Evolutionary conservation across 345 rosid genomes (phyloP), one percentile per base, ranked within the genome.

Genomic region (Citrus australasica): DNA sequence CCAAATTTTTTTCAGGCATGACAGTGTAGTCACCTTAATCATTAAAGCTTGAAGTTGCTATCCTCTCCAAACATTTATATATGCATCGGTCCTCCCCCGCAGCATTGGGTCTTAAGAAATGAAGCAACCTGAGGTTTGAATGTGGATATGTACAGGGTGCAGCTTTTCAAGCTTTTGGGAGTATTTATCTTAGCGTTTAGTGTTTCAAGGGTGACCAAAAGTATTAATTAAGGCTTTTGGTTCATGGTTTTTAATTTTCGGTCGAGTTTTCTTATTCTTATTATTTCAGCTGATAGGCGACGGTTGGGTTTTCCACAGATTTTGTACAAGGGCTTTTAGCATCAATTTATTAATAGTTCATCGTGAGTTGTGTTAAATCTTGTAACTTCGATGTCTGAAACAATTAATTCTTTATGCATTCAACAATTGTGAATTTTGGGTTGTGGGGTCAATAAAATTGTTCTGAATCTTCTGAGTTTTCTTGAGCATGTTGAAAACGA

Each of bases 41-140:
- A 63, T 73, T 65, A 73, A 80, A 79, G 81, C 80, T 79, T 60
- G 82, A 55, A 79, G 82, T 71, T 66, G 59, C 37, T 79, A 61
- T 56, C 73, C 76, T 75, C 76, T 14, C 63, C 71, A 65, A 59
- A 71, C 42, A 40, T 24, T 62, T 40, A 46, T 55, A 71, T 24
- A 32, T 46, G 51, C 61, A 22, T 53, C 30, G 55, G 76, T 76
- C 65, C 60, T 66, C 69, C 67, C 32, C 25, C 25, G 35, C 60
- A 22, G 71, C 16, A 68, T 76, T 65, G 69, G 65, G 78, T 76
- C 55, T 38, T 27, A 17, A 46, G 60, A 38, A 73, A 38, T 58
- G 25, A 64, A 71, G 25, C 13, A 21, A 30, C 16, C 40, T 55
- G 71, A 25, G 37, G 59, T 80, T 74, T 78, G 76, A 56, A 65